phyloP scores from a whole-genome alignment of 352 stramenopile genomes.

The Phytophthora brassicae region DNA sequence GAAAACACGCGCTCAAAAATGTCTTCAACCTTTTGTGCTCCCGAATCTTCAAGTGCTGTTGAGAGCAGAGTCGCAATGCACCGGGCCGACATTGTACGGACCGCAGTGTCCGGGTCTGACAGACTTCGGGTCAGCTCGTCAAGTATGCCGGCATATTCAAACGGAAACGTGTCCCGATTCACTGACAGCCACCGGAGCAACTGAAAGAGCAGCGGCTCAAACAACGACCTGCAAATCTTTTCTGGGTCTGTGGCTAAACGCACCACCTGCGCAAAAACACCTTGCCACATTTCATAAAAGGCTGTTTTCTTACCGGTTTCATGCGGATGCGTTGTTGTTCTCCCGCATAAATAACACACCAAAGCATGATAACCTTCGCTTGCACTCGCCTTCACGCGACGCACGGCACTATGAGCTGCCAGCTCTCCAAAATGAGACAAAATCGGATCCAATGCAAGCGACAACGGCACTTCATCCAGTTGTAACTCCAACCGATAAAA shows the following conservation, averaged over 20 bases:
- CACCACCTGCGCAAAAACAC: constrained; percentile 53
- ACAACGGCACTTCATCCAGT: constrained; percentile 41
- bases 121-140: constrained; percentile 61
- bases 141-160: constrained; percentile 66
- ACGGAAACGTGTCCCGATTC: constrained; percentile 57
- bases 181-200: constrained; percentile 67
- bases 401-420: constrained; percentile 52
- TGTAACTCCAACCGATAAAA: constrained; percentile 48
- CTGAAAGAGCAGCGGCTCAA: constrained; percentile 76
- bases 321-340: constrained; percentile 68
- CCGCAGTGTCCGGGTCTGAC: constrained; percentile 47
- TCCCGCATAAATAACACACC: constrained; percentile 67
- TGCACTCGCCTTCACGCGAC: constrained; percentile 58
- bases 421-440: constrained; percentile 55
- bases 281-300: constrained; percentile 62
- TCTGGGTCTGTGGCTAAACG: constrained; percentile 64
- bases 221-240: constrained; percentile 69
- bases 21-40: constrained; percentile 33
- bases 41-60: constrained; percentile 41
- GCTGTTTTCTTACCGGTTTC: constrained; percentile 57
- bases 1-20: constrained; percentile 80
- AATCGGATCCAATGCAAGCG: constrained; percentile 49
- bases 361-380: constrained; percentile 75
- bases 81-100: constrained; percentile 65
- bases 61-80: constrained; percentile 61